Evolutionary conservation across 495 filamentous ascomycete species (phyloP), one percentile per base, ranked within the genome.

Genomic region (Wilcoxina mikolae): DNA sequence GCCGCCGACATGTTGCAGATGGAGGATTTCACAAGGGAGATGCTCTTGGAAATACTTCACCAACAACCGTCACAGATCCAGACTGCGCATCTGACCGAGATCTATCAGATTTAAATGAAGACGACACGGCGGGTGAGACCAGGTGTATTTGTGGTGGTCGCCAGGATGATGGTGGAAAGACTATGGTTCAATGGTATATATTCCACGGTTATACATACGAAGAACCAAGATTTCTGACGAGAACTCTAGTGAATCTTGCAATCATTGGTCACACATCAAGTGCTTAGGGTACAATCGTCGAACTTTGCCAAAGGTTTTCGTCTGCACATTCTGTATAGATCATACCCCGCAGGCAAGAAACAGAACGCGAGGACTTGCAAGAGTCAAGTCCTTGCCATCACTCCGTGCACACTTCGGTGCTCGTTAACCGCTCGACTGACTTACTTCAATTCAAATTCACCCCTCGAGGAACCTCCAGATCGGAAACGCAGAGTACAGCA

Each of bases 291-390:
- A 62, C 43, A 58, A 31, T 29, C 58, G 53, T 10, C 65, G 59
- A 29, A 56, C 58, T 4, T 38, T 65, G n/a, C 62, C 61, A 18
- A 57, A 65, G 24, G 58, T 58, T 10, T 65, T 62, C 17, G 58
- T 54, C 43, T 65, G 62, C 45, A 39, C 27, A 38, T 65, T 65
- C 33, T 65, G 62, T n/a, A n/a, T n/a, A n/a, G n/a, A n/a, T n/a
- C n/a, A n/a, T n/a, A n/a, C n/a, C n/a, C n/a, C n/a, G n/a, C n/a
- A n/a, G n/a, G n/a, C n/a, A n/a, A n/a, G n/a, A n/a, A n/a, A n/a
- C n/a, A n/a, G n/a, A n/a, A n/a, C n/a, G n/a, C n/a, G n/a, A n/a
- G n/a, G n/a, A n/a, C n/a, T n/a, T n/a, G n/a, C n/a, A n/a, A n/a
- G n/a, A n/a, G n/a, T n/a, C n/a, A n/a, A n/a, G n/a, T n/a, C n/a